Evolutionary conservation across 768 basidiomycete genomes (phyloP).

Genomic region (Podaxis sp.): DNA sequence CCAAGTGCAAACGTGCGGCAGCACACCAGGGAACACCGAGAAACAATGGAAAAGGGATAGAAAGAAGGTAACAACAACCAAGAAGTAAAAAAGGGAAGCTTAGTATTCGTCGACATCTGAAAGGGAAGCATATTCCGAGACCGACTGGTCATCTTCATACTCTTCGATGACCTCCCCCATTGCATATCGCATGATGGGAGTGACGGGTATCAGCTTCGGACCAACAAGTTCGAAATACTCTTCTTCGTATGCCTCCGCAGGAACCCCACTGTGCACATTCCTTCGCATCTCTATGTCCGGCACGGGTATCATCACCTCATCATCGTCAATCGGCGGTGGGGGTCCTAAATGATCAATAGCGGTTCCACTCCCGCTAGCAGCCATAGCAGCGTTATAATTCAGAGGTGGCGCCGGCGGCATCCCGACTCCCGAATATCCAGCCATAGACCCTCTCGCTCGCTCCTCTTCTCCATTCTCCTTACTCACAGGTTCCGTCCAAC

Average conservation of each 20-base stretch:
- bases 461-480: constrained; percentile 45
- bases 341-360: constrained; percentile 14
- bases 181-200: constrained; percentile 81
- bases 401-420: constrained; percentile 8
- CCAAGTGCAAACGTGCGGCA: background rate
- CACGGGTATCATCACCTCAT: constrained; percentile 23
- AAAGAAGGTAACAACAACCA: background rate
- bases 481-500: constrained; percentile 75
- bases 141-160: constrained; percentile 73
- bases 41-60: background rate
- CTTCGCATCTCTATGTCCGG: constrained; percentile 27
- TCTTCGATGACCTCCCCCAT: constrained; percentile 85
- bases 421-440: constrained; percentile 14
- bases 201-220: constrained; percentile 73
- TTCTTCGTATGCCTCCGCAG: constrained; percentile 44
- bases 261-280: constrained; percentile 37
- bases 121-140: constrained; percentile 78
- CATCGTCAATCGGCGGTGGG: constrained; percentile 18
- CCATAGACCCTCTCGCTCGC: constrained; percentile 6
- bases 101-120: constrained; percentile 78
- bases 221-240: constrained; percentile 62
- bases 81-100: constrained; percentile 4
- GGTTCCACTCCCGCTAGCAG: constrained; percentile 13
- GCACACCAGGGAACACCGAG: background rate
- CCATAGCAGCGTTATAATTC: constrained; percentile 13